Percentiles rank a stretch among this genome's conserved stretches.
Evolutionary conservation across 2,329 filamentous ascomycete species (phyloP).

Genomic region (Celoporthe dispersa): DNA sequence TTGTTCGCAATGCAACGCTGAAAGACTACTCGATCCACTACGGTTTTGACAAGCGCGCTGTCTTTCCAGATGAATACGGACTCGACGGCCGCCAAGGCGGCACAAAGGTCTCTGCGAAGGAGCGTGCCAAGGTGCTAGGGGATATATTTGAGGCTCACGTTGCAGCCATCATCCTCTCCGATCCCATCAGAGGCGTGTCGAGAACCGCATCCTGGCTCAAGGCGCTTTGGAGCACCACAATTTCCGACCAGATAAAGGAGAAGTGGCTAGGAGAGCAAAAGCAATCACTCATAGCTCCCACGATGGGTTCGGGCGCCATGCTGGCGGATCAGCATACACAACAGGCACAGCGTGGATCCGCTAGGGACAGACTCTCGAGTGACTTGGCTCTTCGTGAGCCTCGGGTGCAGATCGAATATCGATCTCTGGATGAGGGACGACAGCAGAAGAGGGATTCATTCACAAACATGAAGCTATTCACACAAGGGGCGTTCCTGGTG

Average conservation of each 20-base stretch:
- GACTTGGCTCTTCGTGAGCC: conserved; percentile 20
- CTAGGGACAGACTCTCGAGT: conserved; percentile 56
- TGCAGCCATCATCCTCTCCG: conserved; percentile 74
- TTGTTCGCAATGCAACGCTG: conserved; percentile 82
- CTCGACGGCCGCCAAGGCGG: conserved; percentile 42
- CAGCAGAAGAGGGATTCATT: conserved; percentile 56
- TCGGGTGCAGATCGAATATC: conserved; percentile 26
- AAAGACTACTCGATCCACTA: conserved; percentile 72
- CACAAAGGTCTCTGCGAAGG: conserved; percentile 51
- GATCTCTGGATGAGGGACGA: conserved; percentile 41
- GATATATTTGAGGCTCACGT: conserved; percentile 94
- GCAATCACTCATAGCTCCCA: conserved; percentile 21
- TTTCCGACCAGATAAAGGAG: conserved; percentile 58
- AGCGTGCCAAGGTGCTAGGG: conserved; percentile 73
- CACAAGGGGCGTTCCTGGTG: conserved; percentile 66
- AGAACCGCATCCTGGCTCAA: conserved; percentile 73
- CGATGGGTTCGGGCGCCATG: conserved; percentile 16
- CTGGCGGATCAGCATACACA: conserved; percentile 20
- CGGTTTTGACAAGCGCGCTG: conserved; percentile 67
- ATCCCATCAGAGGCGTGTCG: conserved; percentile 64
- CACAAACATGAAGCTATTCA: conserved; percentile 60
- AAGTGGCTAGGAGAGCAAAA: conserved; percentile 25
- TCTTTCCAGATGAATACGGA: conserved; percentile 55
- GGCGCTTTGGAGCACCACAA: conserved; percentile 70
- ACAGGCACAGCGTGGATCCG: conserved; percentile 21